Percentiles rank a stretch among this genome's conserved stretches.
phyloP scores from a whole-genome alignment of 192 early-diverging fungal species.

The Obelidium mucronatum region DNA sequence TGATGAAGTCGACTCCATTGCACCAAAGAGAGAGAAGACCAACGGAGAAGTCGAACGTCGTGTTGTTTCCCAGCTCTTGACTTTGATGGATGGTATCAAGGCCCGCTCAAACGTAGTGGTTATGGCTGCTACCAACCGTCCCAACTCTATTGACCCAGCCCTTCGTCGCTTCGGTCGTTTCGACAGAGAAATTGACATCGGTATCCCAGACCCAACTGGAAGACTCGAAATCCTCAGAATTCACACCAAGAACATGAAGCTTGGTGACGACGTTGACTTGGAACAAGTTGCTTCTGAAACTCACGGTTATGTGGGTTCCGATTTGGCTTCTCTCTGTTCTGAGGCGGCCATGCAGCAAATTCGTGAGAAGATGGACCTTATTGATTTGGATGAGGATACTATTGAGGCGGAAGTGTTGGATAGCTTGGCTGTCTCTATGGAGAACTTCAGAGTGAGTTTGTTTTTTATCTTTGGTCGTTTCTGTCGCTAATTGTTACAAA shows the following conservation, averaged over 20 bases:
- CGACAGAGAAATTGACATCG: slow-evolving; percentile 99
- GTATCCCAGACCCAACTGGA: slow-evolving; percentile 98
- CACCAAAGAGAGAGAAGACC: slow-evolving; percentile 99
- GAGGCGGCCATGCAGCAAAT: slow-evolving; percentile 99
- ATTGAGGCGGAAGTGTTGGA: slow-evolving; percentile 98
- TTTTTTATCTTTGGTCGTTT: slow-evolving; percentile 13
- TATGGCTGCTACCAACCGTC: slow-evolving; percentile 99
- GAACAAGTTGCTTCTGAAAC: slow-evolving; percentile 97
- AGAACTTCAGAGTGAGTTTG: slow-evolving; percentile 84
- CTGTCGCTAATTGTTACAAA: slow-evolving; percentile 12
- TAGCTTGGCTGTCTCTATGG: slow-evolving; percentile 94
- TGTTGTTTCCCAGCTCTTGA: slow-evolving; percentile 97
- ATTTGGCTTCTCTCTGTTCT: slow-evolving; percentile 96
- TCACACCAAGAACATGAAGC: slow-evolving; percentile 99
- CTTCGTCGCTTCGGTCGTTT: slow-evolving; percentile 99
- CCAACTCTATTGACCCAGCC: slow-evolving; percentile 98
- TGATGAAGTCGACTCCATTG: slow-evolving; percentile 99
- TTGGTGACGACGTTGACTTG: slow-evolving; percentile 96
- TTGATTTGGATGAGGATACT: slow-evolving; percentile 97
- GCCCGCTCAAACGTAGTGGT: slow-evolving; percentile 97
- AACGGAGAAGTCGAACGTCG: slow-evolving; percentile 99
- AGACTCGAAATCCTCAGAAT: slow-evolving; percentile 98
- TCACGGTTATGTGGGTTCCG: slow-evolving; percentile 97
- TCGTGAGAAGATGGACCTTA: slow-evolving; percentile 98
- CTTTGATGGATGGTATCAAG: slow-evolving; percentile 97